phyloP scores from a whole-genome alignment of 805 yeast genomes.

The Grigorovia yakushimaensis region DNA sequence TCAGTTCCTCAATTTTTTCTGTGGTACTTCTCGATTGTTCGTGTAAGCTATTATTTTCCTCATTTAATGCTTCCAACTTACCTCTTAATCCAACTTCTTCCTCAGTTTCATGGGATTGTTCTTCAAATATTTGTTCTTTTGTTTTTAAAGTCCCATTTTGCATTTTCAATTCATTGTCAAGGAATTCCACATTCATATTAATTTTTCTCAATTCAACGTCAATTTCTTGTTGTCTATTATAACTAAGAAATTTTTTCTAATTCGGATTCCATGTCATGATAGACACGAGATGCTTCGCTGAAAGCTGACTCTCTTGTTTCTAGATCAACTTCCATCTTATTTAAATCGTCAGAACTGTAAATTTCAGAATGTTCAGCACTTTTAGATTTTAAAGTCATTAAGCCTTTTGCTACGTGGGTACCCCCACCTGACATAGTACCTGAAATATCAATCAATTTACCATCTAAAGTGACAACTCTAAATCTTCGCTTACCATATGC shows the following conservation, averaged over 20 bases:
- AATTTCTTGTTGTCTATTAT: constrained; percentile 61
- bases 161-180: constrained; percentile 43
- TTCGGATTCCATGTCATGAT: constrained; percentile 49
- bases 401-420: constrained; percentile 54
- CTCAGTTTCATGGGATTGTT: constrained; percentile 23
- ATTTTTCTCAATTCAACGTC: constrained; percentile 51
- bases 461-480: constrained; percentile 88
- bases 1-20: constrained; percentile 46
- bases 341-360: constrained; percentile 46
- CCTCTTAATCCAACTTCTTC: constrained; percentile 16
- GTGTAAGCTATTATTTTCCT: constrained; percentile 38
- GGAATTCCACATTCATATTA: constrained; percentile 54
- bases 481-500: constrained; percentile 77
- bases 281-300: constrained; percentile 40
- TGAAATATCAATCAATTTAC: constrained; percentile 80
- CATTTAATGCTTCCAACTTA: constrained; percentile 27
- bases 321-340: constrained; percentile 43
- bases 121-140: constrained; percentile 14
- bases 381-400: constrained; percentile 47
- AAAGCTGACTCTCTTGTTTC: constrained; percentile 44
- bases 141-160: constrained; percentile 37
- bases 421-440: constrained; percentile 99
- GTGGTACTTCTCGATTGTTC: constrained; percentile 44
- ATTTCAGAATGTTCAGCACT: constrained; percentile 24
- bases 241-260: constrained; percentile 46